Conservation (phyloP, 1,284 basidiomycete genomes). For the Afroboletus lepidellus region DNA sequence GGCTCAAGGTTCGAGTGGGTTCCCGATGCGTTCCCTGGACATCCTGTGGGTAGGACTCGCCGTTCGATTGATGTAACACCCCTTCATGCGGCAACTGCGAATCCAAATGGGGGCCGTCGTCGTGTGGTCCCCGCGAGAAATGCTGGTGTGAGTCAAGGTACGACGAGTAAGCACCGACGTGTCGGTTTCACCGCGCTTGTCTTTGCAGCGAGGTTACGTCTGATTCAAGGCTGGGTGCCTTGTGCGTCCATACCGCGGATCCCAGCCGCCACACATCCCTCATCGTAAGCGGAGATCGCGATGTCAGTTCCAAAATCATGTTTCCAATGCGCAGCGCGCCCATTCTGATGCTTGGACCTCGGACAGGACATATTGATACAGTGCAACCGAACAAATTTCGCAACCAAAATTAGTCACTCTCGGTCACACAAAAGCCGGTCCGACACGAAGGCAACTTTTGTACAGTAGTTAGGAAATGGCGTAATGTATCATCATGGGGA, state of each 20-base stretch:
- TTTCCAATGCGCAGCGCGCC: slow-evolving; percentile 4
- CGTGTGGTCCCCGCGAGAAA: slow-evolving; percentile 7
- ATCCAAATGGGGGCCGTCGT: slow-evolving; percentile 12
- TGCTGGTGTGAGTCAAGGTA: slow-evolving; percentile 11
- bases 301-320: slow-evolving; percentile 2
- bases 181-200: slow-evolving; percentile 1
- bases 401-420: slow-evolving; percentile 7
- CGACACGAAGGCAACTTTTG: slow-evolving; percentile 18
- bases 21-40: slow-evolving; percentile 14
- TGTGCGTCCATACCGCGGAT: slow-evolving; percentile 13
- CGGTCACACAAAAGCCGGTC: slow-evolving; percentile 14
- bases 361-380: slow-evolving; percentile 2
- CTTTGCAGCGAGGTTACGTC: slow-evolving; percentile 16
- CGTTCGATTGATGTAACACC: slow-evolving; percentile 10
- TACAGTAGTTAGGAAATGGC: slow-evolving; percentile 34
- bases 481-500: slow-evolving; percentile 32
- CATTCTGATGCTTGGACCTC: neutral
- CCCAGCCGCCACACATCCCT: slow-evolving; percentile 1
- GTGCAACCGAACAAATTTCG: slow-evolving; percentile 1
- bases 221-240: slow-evolving; percentile 12
- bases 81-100: slow-evolving; percentile 11
- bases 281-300: slow-evolving; percentile 11
- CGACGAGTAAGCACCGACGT: neutral
- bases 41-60: slow-evolving; percentile 10
- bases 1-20: slow-evolving; percentile 12